Conservation (phyloP, 495 filamentous ascomycete species). For the Penicillium simplicissimum region DNA sequence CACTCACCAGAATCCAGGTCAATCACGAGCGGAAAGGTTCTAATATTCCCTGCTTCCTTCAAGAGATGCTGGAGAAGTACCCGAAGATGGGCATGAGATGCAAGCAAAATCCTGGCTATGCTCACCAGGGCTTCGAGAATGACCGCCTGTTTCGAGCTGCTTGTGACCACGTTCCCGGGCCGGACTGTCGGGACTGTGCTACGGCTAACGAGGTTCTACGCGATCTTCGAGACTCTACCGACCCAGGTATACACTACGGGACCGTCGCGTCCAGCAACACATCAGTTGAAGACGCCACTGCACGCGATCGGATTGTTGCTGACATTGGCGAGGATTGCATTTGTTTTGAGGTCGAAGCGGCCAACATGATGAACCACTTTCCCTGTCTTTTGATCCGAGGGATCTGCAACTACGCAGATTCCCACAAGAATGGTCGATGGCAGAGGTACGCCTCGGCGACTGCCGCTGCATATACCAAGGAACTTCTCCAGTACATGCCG, state of each 20-base stretch:
- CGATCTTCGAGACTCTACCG: conserved; percentile 3
- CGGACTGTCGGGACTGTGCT: conserved; percentile 18
- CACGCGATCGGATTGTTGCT: conserved; percentile 8
- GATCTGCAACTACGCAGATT: conserved; percentile 6
- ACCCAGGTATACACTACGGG: conserved; percentile 25
- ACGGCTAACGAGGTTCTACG: conserved; percentile 13
- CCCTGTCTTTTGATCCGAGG: not conserved
- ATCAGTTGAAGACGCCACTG: conserved; percentile 18
- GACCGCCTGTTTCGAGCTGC: conserved; percentile 16
- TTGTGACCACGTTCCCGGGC: conserved; percentile 8
- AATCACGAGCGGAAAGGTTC: conserved; percentile 19
- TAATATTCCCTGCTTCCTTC: conserved; percentile 22
- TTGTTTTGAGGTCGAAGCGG: conserved; percentile 6
- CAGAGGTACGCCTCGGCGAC: conserved; percentile 3
- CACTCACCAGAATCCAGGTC: conserved; percentile 25
- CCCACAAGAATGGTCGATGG: conserved; percentile 1
- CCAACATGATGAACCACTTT: not conserved
- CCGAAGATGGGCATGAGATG: not conserved
- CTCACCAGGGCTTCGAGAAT: conserved; percentile 14
- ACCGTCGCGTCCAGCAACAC: conserved; percentile 24
- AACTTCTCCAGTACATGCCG: conserved; percentile 1
- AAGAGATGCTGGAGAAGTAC: conserved; percentile 13
- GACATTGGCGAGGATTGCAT: not conserved
- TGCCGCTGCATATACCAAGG: not conserved
- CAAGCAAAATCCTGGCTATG: conserved; percentile 7